Conservation (phyloP, 2,329 filamentous ascomycete genomes). For the Penicillium nordicum region DNA sequence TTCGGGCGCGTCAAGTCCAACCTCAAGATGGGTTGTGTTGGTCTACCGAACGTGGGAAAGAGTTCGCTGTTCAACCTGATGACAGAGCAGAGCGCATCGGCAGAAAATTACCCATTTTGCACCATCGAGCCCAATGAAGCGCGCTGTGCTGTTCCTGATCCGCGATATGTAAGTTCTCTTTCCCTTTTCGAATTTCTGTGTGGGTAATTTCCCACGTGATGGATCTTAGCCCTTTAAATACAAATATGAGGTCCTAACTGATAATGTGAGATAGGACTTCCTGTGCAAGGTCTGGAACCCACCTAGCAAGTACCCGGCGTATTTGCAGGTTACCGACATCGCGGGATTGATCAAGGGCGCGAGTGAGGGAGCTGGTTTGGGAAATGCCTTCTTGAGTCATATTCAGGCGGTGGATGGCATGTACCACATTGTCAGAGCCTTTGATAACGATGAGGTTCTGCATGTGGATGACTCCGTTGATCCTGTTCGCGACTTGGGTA, state of each 20-base stretch:
- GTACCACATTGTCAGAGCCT: slow-evolving; percentile 4
- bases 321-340: slow-evolving; percentile 7
- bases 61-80: slow-evolving; percentile 4
- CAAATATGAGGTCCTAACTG: not conserved
- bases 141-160: slow-evolving; percentile 2
- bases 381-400: slow-evolving; percentile 7
- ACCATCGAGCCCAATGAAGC: slow-evolving; percentile 10
- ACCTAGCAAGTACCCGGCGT: slow-evolving; percentile 3
- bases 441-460: slow-evolving; percentile 3
- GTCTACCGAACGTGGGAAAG: slow-evolving; percentile 4
- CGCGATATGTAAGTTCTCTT: slow-evolving; percentile 1
- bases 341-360: slow-evolving; percentile 6
- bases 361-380: not conserved
- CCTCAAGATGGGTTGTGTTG: slow-evolving; percentile 8
- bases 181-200: not conserved
- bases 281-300: slow-evolving; percentile 6
- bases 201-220: not conserved
- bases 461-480: slow-evolving; percentile 3
- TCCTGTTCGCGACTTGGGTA: not conserved
- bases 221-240: not conserved
- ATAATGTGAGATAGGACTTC: not conserved
- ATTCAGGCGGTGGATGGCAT: slow-evolving; percentile 7
- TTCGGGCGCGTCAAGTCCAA: slow-evolving; percentile 5
- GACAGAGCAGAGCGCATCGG: slow-evolving; percentile 3
- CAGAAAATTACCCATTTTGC: slow-evolving; percentile 7